A percentile compares a stretch with the other conserved stretches of the same genome.
phyloP scores from a whole-genome alignment of 2,329 filamentous ascomycete genomes.

The Fusarium sp. region DNA sequence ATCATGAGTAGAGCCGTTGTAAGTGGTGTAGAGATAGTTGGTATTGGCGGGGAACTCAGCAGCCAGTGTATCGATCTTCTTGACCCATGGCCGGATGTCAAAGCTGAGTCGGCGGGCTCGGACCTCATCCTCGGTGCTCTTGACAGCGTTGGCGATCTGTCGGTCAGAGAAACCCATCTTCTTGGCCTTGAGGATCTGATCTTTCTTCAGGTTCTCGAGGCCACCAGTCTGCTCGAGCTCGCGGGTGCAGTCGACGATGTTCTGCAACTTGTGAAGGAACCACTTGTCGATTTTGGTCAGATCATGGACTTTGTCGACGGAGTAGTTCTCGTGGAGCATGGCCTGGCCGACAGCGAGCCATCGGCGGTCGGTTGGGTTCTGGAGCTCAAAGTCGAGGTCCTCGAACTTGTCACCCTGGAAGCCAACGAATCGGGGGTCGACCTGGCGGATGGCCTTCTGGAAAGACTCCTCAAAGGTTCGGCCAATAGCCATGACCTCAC shows the following conservation, averaged over 20 bases:
- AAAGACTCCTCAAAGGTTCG: constrained; percentile 99
- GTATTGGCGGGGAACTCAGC: constrained; percentile 96
- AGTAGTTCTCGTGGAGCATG: constrained; percentile 97
- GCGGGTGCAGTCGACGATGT: constrained; percentile 90
- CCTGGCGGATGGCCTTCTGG: constrained; percentile 98
- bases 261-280: constrained; percentile 98
- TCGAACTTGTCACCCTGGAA: constrained; percentile 98
- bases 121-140: constrained; percentile 89
- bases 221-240: constrained; percentile 88
- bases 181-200: constrained; percentile 91
- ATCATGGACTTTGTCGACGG: constrained; percentile 90
- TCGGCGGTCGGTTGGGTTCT: constrained; percentile 94
- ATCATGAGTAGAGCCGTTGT: constrained; percentile 95
- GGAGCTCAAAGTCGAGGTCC: constrained; percentile 87
- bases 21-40: constrained; percentile 97
- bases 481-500: constrained; percentile 99
- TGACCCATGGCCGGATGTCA: constrained; percentile 94
- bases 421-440: constrained; percentile 90
- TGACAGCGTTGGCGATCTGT: constrained; percentile 90
- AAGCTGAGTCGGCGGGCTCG: constrained; percentile 87
- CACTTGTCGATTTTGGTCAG: constrained; percentile 99
- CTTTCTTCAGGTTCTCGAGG: constrained; percentile 87
- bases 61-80: constrained; percentile 97
- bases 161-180: constrained; percentile 97
- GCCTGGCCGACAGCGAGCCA: constrained; percentile 98